Conservation (phyloP, 352 stramenopile species). For the Phytophthora boehmeriae region DNA sequence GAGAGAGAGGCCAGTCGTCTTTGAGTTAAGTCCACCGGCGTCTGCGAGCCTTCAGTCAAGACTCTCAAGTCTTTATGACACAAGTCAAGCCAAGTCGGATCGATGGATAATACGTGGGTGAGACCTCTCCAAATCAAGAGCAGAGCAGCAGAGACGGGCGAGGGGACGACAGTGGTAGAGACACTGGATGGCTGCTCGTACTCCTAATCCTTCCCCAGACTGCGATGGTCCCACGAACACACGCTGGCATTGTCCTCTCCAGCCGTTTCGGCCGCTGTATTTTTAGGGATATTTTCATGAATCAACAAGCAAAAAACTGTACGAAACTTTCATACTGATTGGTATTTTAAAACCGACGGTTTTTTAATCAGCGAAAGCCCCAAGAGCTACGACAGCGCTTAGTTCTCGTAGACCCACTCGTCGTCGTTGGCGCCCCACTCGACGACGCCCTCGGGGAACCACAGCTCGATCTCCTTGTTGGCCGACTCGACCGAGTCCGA, state of each 20-base stretch:
- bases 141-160: slow-evolving; percentile 16
- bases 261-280: slow-evolving; percentile 11
- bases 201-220: background rate
- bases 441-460: slow-evolving; percentile 95
- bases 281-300: no score
- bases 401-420: slow-evolving; percentile 97
- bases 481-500: slow-evolving; percentile 97
- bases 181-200: slow-evolving; percentile 18
- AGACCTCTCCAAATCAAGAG: background rate
- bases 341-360: slow-evolving; percentile 9
- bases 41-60: background rate
- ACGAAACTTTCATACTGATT: no score
- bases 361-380: background rate
- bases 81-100: no score
- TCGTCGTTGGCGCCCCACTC: slow-evolving; percentile 92
- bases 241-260: slow-evolving; percentile 4
- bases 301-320: no score
- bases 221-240: no score
- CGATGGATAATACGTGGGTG: no score
- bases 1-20: no score
- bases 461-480: slow-evolving; percentile 97
- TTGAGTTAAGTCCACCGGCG: background rate
- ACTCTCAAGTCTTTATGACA: background rate
- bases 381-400: slow-evolving; percentile 19
- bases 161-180: slow-evolving; percentile 19